Evolutionary conservation across 2,329 filamentous ascomycete species (phyloP).

Genomic region (Xylariales sp.): DNA sequence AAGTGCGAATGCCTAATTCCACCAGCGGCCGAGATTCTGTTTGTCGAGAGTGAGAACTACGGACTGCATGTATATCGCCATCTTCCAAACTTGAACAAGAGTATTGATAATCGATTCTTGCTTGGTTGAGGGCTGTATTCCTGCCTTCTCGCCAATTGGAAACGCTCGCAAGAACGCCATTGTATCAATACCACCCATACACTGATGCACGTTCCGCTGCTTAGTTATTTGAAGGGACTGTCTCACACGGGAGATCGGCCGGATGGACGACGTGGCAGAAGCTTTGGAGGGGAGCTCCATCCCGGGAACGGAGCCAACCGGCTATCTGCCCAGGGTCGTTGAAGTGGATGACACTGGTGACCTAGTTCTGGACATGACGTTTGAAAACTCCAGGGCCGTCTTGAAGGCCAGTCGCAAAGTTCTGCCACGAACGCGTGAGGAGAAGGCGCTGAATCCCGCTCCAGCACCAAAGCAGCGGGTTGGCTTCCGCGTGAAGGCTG

Average conservation of each 20-base stretch:
- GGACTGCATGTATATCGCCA: no score
- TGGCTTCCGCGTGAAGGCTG: slow-evolving; percentile 57
- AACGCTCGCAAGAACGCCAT: no score
- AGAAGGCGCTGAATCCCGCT: slow-evolving; percentile 20
- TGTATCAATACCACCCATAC: no score
- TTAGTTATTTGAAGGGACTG: slow-evolving; percentile 27
- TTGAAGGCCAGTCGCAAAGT: slow-evolving; percentile 42
- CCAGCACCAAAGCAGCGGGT: slow-evolving; percentile 33
- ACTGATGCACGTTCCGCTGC: no score
- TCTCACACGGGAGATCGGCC: slow-evolving; percentile 29
- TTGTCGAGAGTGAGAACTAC: no score
- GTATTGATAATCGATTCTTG: no score
- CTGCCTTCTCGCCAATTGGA: no score
- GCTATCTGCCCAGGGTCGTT: slow-evolving; percentile 32
- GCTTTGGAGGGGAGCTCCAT: slow-evolving; percentile 15
- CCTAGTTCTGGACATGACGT: slow-evolving; percentile 61
- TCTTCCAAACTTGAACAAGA: no score
- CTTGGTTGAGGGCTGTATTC: no score
- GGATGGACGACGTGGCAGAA: slow-evolving; percentile 22
- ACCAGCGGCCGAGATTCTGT: no score
- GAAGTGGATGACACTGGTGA: slow-evolving; percentile 56
- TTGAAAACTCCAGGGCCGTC: slow-evolving; percentile 52
- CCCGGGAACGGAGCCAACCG: slow-evolving; percentile 1
- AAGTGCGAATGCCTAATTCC: no score
- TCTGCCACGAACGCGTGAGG: slow-evolving; percentile 19